phyloP scores from a whole-genome alignment of 2,329 filamentous ascomycete genomes.

The Fusarium zealandicum region DNA sequence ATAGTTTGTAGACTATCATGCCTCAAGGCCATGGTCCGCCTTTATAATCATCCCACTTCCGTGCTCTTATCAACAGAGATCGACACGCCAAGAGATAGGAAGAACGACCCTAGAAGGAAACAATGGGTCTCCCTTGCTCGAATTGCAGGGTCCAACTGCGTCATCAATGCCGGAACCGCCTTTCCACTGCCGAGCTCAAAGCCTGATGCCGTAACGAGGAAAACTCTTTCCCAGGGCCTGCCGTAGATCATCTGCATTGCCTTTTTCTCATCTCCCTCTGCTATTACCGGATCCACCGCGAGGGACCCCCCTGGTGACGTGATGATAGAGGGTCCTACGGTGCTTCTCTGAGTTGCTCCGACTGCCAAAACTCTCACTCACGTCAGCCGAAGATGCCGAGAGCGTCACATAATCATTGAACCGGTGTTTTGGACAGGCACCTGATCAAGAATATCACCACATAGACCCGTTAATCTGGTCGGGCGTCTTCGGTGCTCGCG shows the following conservation, averaged over 20 bases:
- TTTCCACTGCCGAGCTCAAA: not conserved
- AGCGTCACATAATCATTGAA: slow-evolving; percentile 19
- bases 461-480: slow-evolving; percentile 21
- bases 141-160: slow-evolving; percentile 18
- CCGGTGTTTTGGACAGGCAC: slow-evolving; percentile 12
- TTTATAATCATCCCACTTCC: too few relatives aligned
- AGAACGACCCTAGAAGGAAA: slow-evolving; percentile 29
- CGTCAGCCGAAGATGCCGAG: slow-evolving; percentile 27
- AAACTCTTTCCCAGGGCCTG: slow-evolving; percentile 13
- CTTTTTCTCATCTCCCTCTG: slow-evolving; percentile 1
- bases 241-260: slow-evolving; percentile 29
- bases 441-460: slow-evolving; percentile 32
- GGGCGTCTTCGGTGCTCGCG: slow-evolving; percentile 23
- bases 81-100: slow-evolving; percentile 26
- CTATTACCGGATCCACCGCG: not conserved
- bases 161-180: slow-evolving; percentile 22
- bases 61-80: slow-evolving; percentile 17
- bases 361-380: slow-evolving; percentile 27
- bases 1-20: too few relatives aligned
- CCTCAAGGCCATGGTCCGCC: too few relatives aligned
- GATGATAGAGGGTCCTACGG: slow-evolving; percentile 16
- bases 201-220: slow-evolving; percentile 11
- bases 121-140: slow-evolving; percentile 13
- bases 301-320: slow-evolving; percentile 19
- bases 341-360: slow-evolving; percentile 27